Evolutionary conservation across 129 eudicot species (phyloP), one percentile per base, ranked within the genome.

Genomic region (Sambucus nigra): DNA sequence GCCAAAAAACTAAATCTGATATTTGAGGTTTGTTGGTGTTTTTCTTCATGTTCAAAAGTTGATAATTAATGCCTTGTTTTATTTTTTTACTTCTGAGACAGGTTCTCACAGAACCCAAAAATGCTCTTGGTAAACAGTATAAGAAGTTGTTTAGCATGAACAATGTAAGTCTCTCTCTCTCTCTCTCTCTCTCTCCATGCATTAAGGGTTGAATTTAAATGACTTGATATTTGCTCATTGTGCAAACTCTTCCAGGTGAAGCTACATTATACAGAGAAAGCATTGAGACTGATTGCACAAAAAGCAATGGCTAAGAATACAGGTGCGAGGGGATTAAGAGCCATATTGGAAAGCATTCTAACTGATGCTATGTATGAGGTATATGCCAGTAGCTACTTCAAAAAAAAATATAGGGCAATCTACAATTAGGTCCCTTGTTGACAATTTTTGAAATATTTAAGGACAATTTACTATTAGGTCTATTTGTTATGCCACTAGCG

Each of bases 341-440:
- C 95, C 60, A 69, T 89, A 58, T 77, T 89, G 32, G 97, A 89
- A 71, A 71, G 53, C 73, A 78, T 89, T 65, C 69, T 89, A 33
- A 89, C 95, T 17, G 95, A 89, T 55, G 75, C 95, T 51, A 89
- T 89, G 97, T 89, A 81, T 56, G 97, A 89, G 95, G 97, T 89
- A 76, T n/a, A 35, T 45, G 47, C 18, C 20, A 31, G 40, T n/a
- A n/a, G n/a, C n/a, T n/a, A n/a, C n/a, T n/a, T n/a, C n/a, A n/a
- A n/a, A n/a, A n/a, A n/a, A n/a, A n/a, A n/a, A n/a, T n/a, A n/a
- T n/a, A n/a, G n/a, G n/a, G n/a, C n/a, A n/a, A n/a, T n/a, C n/a
- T n/a, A n/a, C n/a, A n/a, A n/a, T n/a, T n/a, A n/a, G n/a, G n/a
- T n/a, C n/a, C n/a, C n/a, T n/a, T n/a, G n/a, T n/a, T n/a, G n/a